These are phyloP conservation scores for Microdochium bolleyi DNA, from an alignment of 2,329 filamentous ascomycete genomes.

Conservation along the genomic window DNA sequence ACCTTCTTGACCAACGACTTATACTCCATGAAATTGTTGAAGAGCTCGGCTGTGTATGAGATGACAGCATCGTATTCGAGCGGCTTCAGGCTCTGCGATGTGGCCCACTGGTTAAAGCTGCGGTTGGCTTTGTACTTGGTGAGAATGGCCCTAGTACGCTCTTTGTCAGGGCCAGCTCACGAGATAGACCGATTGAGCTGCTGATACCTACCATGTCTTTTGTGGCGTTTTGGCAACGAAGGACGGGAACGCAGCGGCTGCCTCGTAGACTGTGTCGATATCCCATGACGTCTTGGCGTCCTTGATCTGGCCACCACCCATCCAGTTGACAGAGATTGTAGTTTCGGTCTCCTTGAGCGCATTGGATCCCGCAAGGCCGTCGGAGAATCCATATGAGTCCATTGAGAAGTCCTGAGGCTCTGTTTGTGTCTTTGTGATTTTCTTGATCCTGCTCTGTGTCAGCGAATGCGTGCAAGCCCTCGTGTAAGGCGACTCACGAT, in stretches of 20 bases:
- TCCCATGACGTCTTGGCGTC: neutral
- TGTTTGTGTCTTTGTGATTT: neutral
- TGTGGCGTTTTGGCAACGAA: constrained; percentile 1
- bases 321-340: constrained; percentile 1
- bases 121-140: neutral
- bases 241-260: constrained; percentile 1
- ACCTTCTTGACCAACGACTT: neutral
- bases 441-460: neutral
- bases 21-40: neutral
- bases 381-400: neutral
- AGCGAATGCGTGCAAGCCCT: neutral
- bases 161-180: no score
- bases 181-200: no score
- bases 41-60: neutral
- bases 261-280: neutral
- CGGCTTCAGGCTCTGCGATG: neutral
- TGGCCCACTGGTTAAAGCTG: neutral
- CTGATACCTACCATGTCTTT: neutral
- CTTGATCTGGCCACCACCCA: constrained; percentile 2
- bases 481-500: neutral
- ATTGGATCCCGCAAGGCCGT: neutral
- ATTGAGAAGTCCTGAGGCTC: neutral
- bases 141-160: neutral
- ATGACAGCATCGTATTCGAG: neutral
- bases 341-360: neutral